Evolutionary conservation across 2,329 filamentous ascomycete genomes (phyloP).

Genomic region (Metarhizium robertsii): DNA sequence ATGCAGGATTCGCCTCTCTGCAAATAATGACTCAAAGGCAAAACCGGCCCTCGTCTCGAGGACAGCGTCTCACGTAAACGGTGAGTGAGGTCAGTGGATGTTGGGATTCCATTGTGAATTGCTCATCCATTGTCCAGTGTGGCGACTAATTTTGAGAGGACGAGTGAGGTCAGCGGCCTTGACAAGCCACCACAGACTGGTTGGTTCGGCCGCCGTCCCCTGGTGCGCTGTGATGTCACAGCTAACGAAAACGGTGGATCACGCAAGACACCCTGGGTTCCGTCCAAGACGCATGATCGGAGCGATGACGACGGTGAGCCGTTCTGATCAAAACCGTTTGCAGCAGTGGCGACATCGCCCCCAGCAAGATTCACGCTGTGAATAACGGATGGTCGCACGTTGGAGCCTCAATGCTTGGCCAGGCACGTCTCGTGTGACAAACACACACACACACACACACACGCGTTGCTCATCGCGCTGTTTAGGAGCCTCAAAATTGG

Average conservation of each 20-base stretch:
- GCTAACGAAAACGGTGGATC: neutral
- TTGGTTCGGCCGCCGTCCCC: neutral
- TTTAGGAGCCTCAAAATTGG: neutral
- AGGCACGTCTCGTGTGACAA: neutral
- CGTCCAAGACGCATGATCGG: neutral
- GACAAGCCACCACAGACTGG: neutral
- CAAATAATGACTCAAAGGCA: neutral
- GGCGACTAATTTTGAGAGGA: neutral
- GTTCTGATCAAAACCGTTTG: neutral
- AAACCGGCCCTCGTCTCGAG: too few species aligned
- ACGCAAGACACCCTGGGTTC: neutral
- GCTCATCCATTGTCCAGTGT: too few species aligned
- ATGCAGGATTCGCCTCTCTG: neutral
- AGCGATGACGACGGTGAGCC: neutral
- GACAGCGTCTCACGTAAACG: too few species aligned
- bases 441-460: neutral
- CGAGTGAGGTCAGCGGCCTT: slow-evolving; percentile 2
- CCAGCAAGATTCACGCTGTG: neutral
- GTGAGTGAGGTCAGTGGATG: neutral
- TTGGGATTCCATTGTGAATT: neutral
- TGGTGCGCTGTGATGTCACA: slow-evolving; percentile 2
- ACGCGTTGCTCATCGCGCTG: neutral
- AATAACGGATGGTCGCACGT: neutral
- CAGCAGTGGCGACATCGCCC: neutral
- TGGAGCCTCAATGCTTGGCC: slow-evolving; percentile 1